Conservation (phyloP, 768 basidiomycete genomes). For the Podaxis sp. region DNA sequence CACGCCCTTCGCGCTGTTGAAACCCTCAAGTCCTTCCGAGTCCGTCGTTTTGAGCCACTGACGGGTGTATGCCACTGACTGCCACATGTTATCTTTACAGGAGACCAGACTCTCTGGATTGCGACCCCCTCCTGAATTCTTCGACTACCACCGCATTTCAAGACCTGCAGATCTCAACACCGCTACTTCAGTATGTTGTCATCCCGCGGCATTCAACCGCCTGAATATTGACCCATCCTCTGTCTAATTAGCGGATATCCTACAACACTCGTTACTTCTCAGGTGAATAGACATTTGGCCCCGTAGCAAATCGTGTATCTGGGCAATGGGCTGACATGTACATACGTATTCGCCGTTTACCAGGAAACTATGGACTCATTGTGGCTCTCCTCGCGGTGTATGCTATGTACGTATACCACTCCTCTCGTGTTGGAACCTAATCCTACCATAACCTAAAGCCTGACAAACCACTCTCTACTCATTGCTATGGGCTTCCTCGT, state of each 20-base stretch:
- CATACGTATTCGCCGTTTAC: conserved; percentile 12
- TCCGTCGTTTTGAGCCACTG: conserved; percentile 30
- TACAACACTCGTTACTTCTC: conserved; percentile 94
- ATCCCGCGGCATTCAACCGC: background rate
- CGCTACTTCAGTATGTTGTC: conserved; percentile 63
- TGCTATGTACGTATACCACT: conserved; percentile 56
- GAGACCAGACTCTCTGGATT: conserved; percentile 79
- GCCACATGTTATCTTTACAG: conserved; percentile 36
- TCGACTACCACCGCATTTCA: conserved; percentile 83
- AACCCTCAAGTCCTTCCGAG: conserved; percentile 67
- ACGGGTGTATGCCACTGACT: background rate
- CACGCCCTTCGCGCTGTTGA: conserved; percentile 63
- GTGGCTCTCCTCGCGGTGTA: conserved; percentile 80
- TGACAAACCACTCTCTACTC: conserved; percentile 82
- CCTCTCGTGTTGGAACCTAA: background rate
- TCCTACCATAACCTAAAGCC: conserved; percentile 37
- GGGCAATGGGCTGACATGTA: background rate
- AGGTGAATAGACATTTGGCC: conserved; percentile 36
- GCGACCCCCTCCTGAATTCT: conserved; percentile 75
- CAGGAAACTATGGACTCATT: conserved; percentile 87
- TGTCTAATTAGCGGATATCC: conserved; percentile 71
- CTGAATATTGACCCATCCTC: conserved; percentile 3
- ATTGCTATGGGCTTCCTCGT: conserved; percentile 85
- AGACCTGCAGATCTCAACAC: conserved; percentile 79
- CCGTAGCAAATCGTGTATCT: background rate